Conservation (phyloP, 2,329 filamentous ascomycete genomes). For the Penicillium sp. region DNA sequence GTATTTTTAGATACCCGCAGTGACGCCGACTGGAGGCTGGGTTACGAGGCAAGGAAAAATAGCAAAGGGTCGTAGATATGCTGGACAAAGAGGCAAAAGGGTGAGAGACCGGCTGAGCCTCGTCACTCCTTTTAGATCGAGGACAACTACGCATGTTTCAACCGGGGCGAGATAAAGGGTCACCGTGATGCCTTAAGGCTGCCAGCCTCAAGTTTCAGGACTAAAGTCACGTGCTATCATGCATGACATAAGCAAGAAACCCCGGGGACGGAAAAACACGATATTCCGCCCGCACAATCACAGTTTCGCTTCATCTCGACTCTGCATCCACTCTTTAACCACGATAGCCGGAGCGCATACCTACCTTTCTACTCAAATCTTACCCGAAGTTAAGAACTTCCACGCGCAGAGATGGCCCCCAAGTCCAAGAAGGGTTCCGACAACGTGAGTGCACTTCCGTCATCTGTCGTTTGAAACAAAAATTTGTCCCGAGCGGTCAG, state of each 20-base stretch:
- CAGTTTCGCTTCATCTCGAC: conserved; percentile 1
- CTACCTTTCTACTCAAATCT: conserved; percentile 12
- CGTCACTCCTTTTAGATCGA: neutral
- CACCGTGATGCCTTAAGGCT: conserved; percentile 4
- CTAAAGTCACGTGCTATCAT: neutral
- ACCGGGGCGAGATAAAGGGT: conserved; percentile 1
- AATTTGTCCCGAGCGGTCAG: neutral
- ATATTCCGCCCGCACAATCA: conserved; percentile 5
- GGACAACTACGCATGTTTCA: neutral
- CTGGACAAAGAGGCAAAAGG: neutral
- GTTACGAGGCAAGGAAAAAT: conserved; percentile 1
- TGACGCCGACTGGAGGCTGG: conserved; percentile 14
- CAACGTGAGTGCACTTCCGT: conserved; percentile 42
- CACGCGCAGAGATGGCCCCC: conserved; percentile 56
- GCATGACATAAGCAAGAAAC: neutral
- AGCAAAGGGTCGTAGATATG: neutral
- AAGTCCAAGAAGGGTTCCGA: conserved; percentile 78
- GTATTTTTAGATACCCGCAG: conserved; percentile 24
- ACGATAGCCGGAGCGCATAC: conserved; percentile 38
- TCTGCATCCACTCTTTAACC: conserved; percentile 11
- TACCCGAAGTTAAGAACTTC: conserved; percentile 18
- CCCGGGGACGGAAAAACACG: conserved; percentile 5
- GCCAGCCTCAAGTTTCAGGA: neutral
- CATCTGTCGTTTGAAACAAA: neutral
- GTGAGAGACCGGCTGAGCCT: conserved; percentile 4